These are phyloP conservation scores for Brassica rapa DNA, from an alignment of 345 rosid species.

Conservation along the genomic window DNA sequence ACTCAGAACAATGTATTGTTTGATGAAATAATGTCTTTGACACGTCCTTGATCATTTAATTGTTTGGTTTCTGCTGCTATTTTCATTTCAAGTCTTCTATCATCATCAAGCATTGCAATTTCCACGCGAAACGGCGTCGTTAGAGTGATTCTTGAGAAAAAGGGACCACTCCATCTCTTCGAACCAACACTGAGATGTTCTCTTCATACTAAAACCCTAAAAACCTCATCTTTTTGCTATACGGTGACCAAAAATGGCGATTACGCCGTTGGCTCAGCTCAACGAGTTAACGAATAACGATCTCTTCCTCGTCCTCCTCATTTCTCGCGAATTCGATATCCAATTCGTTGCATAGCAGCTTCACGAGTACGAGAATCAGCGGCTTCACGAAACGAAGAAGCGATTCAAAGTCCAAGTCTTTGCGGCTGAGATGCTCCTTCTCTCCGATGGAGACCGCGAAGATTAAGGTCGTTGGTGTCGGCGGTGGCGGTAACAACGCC, in stretches of 20 bases:
- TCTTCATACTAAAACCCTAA: conserved; percentile 38
- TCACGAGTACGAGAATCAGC: conserved; percentile 13
- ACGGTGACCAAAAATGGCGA: conserved; percentile 45
- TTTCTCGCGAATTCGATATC: conserved; percentile 37
- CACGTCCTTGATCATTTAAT: no score
- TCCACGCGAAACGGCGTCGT: conserved; percentile 21
- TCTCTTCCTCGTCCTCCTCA: conserved; percentile 43
- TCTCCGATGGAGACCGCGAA: conserved; percentile 79
- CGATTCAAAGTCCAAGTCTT: conserved; percentile 30
- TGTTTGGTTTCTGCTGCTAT: no score
- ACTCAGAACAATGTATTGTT: conserved; percentile 31
- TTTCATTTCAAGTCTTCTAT: no score
- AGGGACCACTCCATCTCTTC: conserved; percentile 23
- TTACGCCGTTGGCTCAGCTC: conserved; percentile 55
- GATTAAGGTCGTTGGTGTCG: conserved; percentile 93
- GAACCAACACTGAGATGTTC: background rate
- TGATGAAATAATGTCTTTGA: conserved; percentile 38
- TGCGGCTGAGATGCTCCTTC: conserved; percentile 61
- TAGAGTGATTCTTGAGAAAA: background rate
- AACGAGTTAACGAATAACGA: conserved; percentile 46
- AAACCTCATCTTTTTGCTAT: conserved; percentile 7
- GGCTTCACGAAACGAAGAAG: conserved; percentile 34
- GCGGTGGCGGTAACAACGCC: conserved; percentile 99
- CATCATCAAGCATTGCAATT: background rate
- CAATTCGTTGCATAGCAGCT: conserved; percentile 30